Conservation (phyloP, 306 rosid genomes). For the Spatholobus suberectus region DNA sequence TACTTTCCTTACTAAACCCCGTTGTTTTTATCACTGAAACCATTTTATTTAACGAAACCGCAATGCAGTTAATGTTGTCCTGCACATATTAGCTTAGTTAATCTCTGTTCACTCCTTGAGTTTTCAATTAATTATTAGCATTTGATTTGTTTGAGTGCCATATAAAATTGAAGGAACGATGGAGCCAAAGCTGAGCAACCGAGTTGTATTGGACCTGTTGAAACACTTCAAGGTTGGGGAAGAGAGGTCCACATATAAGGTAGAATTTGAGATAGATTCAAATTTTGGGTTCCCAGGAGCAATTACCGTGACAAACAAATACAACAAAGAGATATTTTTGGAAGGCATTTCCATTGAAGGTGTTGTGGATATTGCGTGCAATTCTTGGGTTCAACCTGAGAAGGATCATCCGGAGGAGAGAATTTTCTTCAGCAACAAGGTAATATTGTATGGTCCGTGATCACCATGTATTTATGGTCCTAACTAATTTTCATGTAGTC, state of each 20-base stretch:
- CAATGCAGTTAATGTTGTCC: too few species aligned
- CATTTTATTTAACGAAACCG: too few species aligned
- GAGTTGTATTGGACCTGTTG: slow-evolving; percentile 26
- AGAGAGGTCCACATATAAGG: slow-evolving; percentile 19
- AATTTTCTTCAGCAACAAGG: slow-evolving; percentile 53
- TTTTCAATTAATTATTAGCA: too few species aligned
- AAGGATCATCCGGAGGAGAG: slow-evolving; percentile 22
- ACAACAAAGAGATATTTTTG: slow-evolving; percentile 43
- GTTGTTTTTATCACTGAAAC: too few species aligned
- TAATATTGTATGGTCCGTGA: not conserved
- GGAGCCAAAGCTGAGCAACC: slow-evolving; percentile 43
- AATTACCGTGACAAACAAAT: slow-evolving; percentile 39
- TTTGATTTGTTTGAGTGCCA: too few species aligned
- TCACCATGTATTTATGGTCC: too few species aligned
- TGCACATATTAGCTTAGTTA: too few species aligned
- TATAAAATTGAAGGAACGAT: slow-evolving; percentile 32
- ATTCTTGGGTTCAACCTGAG: slow-evolving; percentile 49
- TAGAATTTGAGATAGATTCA: slow-evolving; percentile 44
- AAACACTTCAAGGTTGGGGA: not conserved
- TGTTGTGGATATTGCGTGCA: slow-evolving; percentile 25
- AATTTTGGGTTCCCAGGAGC: slow-evolving; percentile 54
- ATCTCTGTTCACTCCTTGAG: not conserved
- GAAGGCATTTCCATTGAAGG: slow-evolving; percentile 45
- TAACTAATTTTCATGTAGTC: too few species aligned
- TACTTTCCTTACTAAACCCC: too few species aligned